A percentile compares a stretch with the other conserved stretches of the same genome.
These are phyloP conservation scores for Saturnispora mendoncae DNA, from an alignment of 805 yeast genomes.

Conservation along the genomic window DNA sequence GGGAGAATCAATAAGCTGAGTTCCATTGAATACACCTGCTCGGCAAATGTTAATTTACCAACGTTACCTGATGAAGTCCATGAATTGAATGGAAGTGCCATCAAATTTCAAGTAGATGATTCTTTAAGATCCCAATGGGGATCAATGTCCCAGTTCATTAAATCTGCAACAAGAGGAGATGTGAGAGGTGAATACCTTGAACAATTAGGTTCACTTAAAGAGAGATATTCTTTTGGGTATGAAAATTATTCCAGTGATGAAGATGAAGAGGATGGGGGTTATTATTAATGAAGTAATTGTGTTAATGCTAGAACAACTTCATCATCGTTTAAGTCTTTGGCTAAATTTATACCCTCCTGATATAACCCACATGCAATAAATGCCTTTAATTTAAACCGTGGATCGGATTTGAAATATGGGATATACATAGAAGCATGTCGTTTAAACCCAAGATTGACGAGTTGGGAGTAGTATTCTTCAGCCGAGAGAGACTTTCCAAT, in stretches of 20 bases:
- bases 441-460: slow-evolving; percentile 44
- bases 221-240: slow-evolving; percentile 11
- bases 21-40: background rate
- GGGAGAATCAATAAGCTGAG: background rate
- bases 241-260: slow-evolving; percentile 11
- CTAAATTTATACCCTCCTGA: slow-evolving; percentile 12
- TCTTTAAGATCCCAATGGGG: background rate
- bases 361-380: slow-evolving; percentile 9
- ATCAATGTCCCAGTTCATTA: slow-evolving; percentile 2
- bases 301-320: slow-evolving; percentile 1
- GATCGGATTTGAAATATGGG: slow-evolving; percentile 35
- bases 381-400: slow-evolving; percentile 2
- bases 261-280: slow-evolving; percentile 8
- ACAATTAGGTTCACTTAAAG: slow-evolving; percentile 9
- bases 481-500: slow-evolving; percentile 58
- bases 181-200: slow-evolving; percentile 1
- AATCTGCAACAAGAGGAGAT: background rate
- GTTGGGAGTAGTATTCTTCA: slow-evolving; percentile 49
- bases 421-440: slow-evolving; percentile 56
- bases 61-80: slow-evolving; percentile 40
- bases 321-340: slow-evolving; percentile 5
- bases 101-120: slow-evolving; percentile 3
- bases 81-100: slow-evolving; percentile 33
- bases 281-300: background rate
- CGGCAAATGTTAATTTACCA: background rate